phyloP scores from a whole-genome alignment of 306 rosid genomes.

The Pueraria montana region DNA sequence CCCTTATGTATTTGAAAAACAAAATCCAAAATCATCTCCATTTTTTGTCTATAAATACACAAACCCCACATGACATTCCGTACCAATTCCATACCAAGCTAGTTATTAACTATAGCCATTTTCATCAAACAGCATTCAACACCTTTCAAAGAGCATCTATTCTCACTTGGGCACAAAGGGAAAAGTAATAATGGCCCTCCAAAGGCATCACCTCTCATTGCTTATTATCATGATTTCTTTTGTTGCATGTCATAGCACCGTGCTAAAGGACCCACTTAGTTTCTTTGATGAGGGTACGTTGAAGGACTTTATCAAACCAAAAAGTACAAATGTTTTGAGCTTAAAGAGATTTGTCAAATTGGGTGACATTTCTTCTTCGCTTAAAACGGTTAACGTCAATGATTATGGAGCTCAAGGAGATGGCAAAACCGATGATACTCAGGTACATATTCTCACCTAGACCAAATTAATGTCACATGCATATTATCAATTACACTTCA shows the following conservation, averaged over 20 bases:
- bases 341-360: constrained; percentile 44
- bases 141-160: constrained; percentile 16
- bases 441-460: constrained; percentile 48
- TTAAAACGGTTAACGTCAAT: constrained; percentile 52
- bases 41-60: constrained; percentile 56
- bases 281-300: constrained; percentile 35
- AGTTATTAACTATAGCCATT: constrained; percentile 21
- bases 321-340: constrained; percentile 36
- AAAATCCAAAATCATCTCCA: background rate
- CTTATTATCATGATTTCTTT: constrained; percentile 45
- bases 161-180: constrained; percentile 3
- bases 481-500: background rate
- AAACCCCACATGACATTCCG: constrained; percentile 13
- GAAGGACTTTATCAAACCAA: constrained; percentile 47
- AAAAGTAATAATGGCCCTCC: constrained; percentile 47
- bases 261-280: constrained; percentile 47
- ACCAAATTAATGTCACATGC: background rate
- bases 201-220: constrained; percentile 25
- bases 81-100: constrained; percentile 40
- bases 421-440: constrained; percentile 63
- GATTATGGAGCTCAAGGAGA: constrained; percentile 76
- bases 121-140: background rate
- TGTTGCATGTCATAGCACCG: constrained; percentile 41
- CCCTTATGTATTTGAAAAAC: background rate
- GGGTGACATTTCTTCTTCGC: constrained; percentile 28